Evolutionary conservation across 176 grass and related monocot species (phyloP).

Genomic region (Aechmea fasciata): DNA sequence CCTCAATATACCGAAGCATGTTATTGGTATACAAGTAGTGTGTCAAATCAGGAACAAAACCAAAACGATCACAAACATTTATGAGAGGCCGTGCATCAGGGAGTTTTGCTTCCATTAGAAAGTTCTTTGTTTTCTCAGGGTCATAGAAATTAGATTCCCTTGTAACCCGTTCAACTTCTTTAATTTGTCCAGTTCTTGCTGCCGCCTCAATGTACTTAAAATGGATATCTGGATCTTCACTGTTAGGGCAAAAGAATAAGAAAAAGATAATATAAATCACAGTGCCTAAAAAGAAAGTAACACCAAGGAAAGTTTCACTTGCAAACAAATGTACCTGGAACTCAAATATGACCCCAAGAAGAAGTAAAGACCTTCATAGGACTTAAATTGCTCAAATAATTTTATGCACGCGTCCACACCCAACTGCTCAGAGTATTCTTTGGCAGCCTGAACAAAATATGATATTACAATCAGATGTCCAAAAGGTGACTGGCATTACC

Average conservation of each 20-base stretch:
- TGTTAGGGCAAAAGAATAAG: conserved; percentile 36
- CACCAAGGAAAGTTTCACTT: background rate
- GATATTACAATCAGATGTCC: background rate
- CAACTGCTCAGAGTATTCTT: conserved; percentile 88
- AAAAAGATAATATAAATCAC: conserved; percentile 10
- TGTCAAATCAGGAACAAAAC: conserved; percentile 93
- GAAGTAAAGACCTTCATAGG: conserved; percentile 95
- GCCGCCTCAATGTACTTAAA: conserved; percentile 97
- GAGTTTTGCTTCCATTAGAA: conserved; percentile 94
- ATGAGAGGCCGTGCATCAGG: conserved; percentile 88
- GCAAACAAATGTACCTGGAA: conserved; percentile 54
- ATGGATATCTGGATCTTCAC: conserved; percentile 90
- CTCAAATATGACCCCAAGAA: conserved; percentile 96
- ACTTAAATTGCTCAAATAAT: conserved; percentile 98
- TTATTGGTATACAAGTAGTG: conserved; percentile 94
- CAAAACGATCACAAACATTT: conserved; percentile 97
- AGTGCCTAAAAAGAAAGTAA: conserved; percentile 14
- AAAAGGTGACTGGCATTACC: background rate
- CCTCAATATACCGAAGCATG: conserved; percentile 96
- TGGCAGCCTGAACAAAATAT: conserved; percentile 44
- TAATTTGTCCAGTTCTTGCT: conserved; percentile 92
- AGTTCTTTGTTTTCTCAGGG: conserved; percentile 96
- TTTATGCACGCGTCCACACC: conserved; percentile 86
- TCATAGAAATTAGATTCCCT: conserved; percentile 98
- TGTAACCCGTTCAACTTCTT: conserved; percentile 98